Evolutionary conservation across 257 asterid genomes (phyloP), one percentile per base, ranked within the genome.

Genomic region (Solanum virginianum): DNA sequence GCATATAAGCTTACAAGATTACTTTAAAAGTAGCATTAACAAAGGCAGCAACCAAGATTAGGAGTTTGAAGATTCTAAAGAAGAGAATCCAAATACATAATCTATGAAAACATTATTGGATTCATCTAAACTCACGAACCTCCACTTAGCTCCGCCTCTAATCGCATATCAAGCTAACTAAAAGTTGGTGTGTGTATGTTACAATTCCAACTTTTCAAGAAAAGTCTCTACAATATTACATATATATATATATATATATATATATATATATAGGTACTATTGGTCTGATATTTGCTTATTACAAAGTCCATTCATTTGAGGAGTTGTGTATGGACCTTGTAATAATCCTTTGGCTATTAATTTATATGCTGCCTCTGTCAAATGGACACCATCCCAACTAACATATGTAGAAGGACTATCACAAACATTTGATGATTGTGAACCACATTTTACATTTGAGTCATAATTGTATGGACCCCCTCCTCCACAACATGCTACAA

Each of bases 351-450:
- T 20, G 63, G 91, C 89, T 0, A 91, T 81, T 49, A 36, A 80
- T 62, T 41, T 72, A 32, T 89, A 84, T 13, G 93, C 90, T 32
- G 91, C 92, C 86, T 91, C 92, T 6, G 93, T 91, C 7, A 84
- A 59, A 72, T 91, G 93, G 20, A 86, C 1, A 18, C 93, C 93
- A 69, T 91, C 92, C 93, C 93, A 91, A 60, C 60, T 89, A 62
- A 82, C 87, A 84, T 84, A 86, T 45, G 29, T 17, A 41, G 90
- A 90, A 18, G 94, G 93, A 1, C 87, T 84, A 1, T 69, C 85
- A 55, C 93, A 91, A 15, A 36, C n/a, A 20, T 32, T 39, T 18
- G 91, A 45, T 47, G 16, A 16, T 8, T 66, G 39, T 32, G 41
- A 8, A 6, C 92, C 92, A 77, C 93, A 91, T 6, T 1, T 24